phyloP scores from a whole-genome alignment of 352 stramenopile species.

The Phytopythium chamaehyphon region DNA sequence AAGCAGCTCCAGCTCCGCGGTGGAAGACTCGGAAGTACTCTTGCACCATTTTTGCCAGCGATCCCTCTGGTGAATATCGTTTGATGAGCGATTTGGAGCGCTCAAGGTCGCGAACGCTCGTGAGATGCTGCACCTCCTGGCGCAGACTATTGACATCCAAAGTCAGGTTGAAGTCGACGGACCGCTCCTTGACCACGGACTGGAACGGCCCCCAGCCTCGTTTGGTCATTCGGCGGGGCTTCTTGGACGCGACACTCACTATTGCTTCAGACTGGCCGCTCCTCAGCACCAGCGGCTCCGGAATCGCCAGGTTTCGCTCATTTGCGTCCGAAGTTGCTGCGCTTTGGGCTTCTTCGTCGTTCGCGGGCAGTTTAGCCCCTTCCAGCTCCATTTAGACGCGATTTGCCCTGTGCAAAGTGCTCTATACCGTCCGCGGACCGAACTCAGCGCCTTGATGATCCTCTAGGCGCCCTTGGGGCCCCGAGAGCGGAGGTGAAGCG shows the following conservation, averaged over 20 bases:
- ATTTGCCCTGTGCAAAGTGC: background rate
- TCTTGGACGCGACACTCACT: conserved; percentile 5
- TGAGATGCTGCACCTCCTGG: conserved; percentile 29
- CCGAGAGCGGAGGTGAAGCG: too few species aligned
- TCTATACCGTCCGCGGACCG: too few species aligned
- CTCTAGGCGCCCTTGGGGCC: too few species aligned
- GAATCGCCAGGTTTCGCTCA: background rate
- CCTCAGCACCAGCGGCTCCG: background rate
- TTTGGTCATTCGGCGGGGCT: conserved; percentile 1
- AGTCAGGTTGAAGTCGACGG: conserved; percentile 38
- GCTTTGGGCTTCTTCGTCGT: background rate
- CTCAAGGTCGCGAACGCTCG: conserved; percentile 13
- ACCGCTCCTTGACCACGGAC: conserved; percentile 32
- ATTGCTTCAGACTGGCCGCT: conserved; percentile 1
- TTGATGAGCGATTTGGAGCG: conserved; percentile 14
- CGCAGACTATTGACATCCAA: conserved; percentile 38
- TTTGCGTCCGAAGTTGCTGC: background rate
- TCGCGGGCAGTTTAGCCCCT: background rate
- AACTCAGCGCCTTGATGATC: too few species aligned
- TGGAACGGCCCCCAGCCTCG: conserved; percentile 29
- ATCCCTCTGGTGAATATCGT: conserved; percentile 22
- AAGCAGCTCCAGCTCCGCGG: conserved; percentile 3
- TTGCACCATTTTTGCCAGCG: conserved; percentile 14
- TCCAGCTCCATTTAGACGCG: background rate
- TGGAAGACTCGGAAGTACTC: conserved; percentile 24